Conservation (phyloP, 2,329 filamentous ascomycete species). For the Trichothecium roseum region DNA sequence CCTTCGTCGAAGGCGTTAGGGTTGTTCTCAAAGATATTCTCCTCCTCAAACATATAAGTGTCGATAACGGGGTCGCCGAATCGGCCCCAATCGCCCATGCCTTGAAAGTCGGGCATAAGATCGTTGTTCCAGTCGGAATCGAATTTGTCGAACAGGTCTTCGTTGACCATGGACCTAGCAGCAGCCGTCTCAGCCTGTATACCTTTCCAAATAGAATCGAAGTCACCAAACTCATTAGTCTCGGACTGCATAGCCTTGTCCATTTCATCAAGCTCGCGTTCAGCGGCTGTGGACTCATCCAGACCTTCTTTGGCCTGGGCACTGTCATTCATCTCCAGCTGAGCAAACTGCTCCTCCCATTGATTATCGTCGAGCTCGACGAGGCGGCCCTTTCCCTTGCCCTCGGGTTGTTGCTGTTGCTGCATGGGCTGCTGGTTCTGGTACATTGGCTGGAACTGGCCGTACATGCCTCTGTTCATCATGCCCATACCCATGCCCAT, state of each 20-base stretch:
- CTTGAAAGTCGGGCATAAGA: conserved; percentile 46
- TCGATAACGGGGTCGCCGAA: conserved; percentile 71
- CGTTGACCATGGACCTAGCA: conserved; percentile 61
- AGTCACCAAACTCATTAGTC: conserved; percentile 70
- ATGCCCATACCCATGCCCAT: conserved; percentile 47
- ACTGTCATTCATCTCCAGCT: conserved; percentile 63
- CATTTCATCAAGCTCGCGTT: conserved; percentile 79
- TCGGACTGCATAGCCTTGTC: conserved; percentile 60
- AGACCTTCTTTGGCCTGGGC: conserved; percentile 43
- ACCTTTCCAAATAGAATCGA: conserved; percentile 81
- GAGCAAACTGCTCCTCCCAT: conserved; percentile 94
- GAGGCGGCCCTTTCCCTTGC: conserved; percentile 81
- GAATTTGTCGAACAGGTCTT: conserved; percentile 55
- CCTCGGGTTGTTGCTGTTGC: conserved; percentile 37
- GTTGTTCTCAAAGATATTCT: conserved; percentile 78
- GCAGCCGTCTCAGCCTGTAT: conserved; percentile 67
- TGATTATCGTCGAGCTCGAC: conserved; percentile 88
- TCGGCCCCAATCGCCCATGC: conserved; percentile 51
- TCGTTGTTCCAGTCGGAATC: conserved; percentile 69
- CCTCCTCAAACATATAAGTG: conserved; percentile 88
- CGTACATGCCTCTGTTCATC: conserved; percentile 27
- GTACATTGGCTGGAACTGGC: conserved; percentile 37
- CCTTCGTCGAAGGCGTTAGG: conserved; percentile 87
- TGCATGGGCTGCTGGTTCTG: conserved; percentile 26
- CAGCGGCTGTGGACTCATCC: conserved; percentile 62